Evolutionary conservation across 2,329 filamentous ascomycete genomes (phyloP), one percentile per base, ranked within the genome.

Genomic region (Penicillium sumatraense): DNA sequence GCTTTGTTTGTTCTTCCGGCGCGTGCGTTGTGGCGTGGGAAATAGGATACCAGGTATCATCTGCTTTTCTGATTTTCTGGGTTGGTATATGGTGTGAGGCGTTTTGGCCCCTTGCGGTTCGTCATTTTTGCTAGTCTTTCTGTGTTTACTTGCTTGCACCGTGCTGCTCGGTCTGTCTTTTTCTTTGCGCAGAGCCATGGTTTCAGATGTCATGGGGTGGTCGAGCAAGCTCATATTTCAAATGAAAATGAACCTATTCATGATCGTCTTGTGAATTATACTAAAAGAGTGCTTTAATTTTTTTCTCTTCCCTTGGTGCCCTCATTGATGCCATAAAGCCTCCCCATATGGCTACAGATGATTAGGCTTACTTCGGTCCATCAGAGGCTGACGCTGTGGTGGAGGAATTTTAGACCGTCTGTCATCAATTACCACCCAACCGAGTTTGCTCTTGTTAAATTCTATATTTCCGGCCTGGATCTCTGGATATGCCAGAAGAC

Each of bases 21-120:
- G 53, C 52, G 46, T 53, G 49, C 55, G 42, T 51, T 50, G 40
- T 51, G 52, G 40, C 44, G 40, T 44, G 41, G 24, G 41, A 52
- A 45, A 57, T 24, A 27, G 55, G 38, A 58, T 54, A 54, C 51
- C 49, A 38, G 41, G 33, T 42, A 29, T 27, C 31, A 29, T 27
- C 23, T 33, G 49, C 23, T 20, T 38, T 18, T 49, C 20, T 7
- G 33, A 24, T 47, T 21, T 45, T 26, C 27, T 49, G 40, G 50
- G 31, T 35, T 36, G n/a, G n/a, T n/a, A 9, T 21, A 47, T 48
- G 40, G 35, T 38, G 48, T 33, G 31, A 40, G 38, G 54, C 23
- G 29, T 49, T 49, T 31, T 27, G 46, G 21, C 35, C 29, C 23
- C 23, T 27, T 46, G 2, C n/a, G 38, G 16, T 27, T 47, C 23